These are phyloP conservation scores for Cichorium intybus DNA, from an alignment of 140 eudicot genomes.

Conservation along the genomic window DNA sequence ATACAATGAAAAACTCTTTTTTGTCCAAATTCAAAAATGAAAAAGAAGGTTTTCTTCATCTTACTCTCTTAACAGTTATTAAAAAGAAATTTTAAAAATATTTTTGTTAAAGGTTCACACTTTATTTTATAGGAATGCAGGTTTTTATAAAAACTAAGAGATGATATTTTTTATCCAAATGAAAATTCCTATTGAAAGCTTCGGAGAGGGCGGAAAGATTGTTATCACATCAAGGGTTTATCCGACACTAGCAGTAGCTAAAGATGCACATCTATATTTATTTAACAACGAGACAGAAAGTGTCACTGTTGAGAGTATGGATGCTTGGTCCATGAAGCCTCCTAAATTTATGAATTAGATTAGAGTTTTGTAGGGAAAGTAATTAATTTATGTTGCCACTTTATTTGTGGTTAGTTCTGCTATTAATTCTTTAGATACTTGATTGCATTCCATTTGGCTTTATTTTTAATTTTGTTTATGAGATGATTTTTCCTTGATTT, in stretches of 20 bases:
- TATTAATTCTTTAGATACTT: background rate
- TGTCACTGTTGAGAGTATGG: slow-evolving; percentile 34
- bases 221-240: slow-evolving; percentile 50
- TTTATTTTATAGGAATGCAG: too few species aligned
- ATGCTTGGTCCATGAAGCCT: slow-evolving; percentile 58
- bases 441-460: background rate
- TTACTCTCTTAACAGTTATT: too few species aligned
- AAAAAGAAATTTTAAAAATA: too few species aligned
- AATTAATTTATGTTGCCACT: background rate
- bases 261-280: slow-evolving; percentile 37
- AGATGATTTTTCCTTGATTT: background rate
- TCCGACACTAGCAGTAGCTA: slow-evolving; percentile 39
- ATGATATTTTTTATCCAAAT: too few species aligned
- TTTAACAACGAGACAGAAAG: slow-evolving; percentile 50
- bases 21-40: too few species aligned
- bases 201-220: slow-evolving; percentile 43
- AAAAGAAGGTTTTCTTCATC: too few species aligned
- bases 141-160: too few species aligned
- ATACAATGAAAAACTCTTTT: too few species aligned
- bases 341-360: slow-evolving; percentile 41
- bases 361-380: background rate
- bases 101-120: too few species aligned
- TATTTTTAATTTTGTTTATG: background rate
- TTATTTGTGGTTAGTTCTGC: background rate
- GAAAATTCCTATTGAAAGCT: too few species aligned